These are phyloP conservation scores for Lolium rigidum DNA, from an alignment of 176 grass and related monocot species.

Conservation along the genomic window DNA sequence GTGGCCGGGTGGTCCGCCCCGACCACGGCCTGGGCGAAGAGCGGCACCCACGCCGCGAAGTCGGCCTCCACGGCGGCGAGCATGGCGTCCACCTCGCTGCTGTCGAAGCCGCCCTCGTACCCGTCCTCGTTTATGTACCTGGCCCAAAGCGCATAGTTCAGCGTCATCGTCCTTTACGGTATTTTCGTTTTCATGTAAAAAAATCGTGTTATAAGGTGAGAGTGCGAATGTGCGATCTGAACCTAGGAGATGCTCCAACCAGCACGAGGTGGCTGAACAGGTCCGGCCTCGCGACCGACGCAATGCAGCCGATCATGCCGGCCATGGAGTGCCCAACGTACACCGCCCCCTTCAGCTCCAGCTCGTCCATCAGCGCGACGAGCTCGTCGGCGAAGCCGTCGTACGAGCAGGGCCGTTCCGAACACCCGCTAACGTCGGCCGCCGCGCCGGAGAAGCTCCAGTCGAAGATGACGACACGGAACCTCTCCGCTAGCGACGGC, in stretches of 20 bases:
- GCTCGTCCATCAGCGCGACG: conserved; percentile 59
- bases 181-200: too few relatives aligned
- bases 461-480: conserved; percentile 79
- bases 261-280: conserved; percentile 78
- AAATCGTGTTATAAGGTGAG: background rate
- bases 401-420: conserved; percentile 47
- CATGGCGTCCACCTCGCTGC: conserved; percentile 53
- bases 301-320: conserved; percentile 86
- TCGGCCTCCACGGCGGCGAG: conserved; percentile 49
- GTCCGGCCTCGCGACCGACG: conserved; percentile 62
- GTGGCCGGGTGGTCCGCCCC: conserved; percentile 45
- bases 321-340: conserved; percentile 90
- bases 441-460: conserved; percentile 68
- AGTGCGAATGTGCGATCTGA: background rate
- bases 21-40: conserved; percentile 50
- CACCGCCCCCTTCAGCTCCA: conserved; percentile 27
- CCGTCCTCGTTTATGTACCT: conserved; percentile 78
- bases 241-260: conserved; percentile 80
- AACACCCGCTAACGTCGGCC: background rate
- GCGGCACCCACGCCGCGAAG: conserved; percentile 59
- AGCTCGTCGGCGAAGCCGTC: conserved; percentile 57
- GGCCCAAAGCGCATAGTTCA: too few relatives aligned
- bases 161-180: background rate
- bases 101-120: conserved; percentile 78
- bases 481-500: conserved; percentile 51